Percentiles rank a stretch among this genome's conserved stretches.
phyloP scores from a whole-genome alignment of 73 alveolate genomes.

The Uronychia setigera region DNA sequence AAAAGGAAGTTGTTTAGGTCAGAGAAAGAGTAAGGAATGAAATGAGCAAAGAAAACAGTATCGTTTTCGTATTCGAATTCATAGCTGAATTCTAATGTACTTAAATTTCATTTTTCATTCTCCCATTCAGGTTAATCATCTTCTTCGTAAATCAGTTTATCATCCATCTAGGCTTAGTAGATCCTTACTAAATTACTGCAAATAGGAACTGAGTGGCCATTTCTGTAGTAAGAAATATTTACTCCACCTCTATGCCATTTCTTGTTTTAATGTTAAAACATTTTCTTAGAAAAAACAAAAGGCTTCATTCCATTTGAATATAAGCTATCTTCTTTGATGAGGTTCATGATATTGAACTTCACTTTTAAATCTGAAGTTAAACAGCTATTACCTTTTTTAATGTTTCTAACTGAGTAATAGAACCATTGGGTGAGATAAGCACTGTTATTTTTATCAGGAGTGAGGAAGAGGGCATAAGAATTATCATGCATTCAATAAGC shows the following conservation, averaged over 20 bases:
- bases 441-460: slow-evolving; percentile 28
- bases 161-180: background rate
- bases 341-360: slow-evolving; percentile 48
- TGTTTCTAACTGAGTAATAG: slow-evolving; percentile 24
- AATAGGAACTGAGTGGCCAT: background rate
- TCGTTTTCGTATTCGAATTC: slow-evolving; percentile 71
- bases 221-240: background rate
- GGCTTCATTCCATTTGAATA: slow-evolving; percentile 60
- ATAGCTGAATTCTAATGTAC: slow-evolving; percentile 73
- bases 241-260: slow-evolving; percentile 15
- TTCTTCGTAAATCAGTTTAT: background rate
- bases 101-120: slow-evolving; percentile 37
- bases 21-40: slow-evolving; percentile 80
- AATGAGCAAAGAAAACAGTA: slow-evolving; percentile 86
- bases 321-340: slow-evolving; percentile 38
- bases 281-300: slow-evolving; percentile 27
- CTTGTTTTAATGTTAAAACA: background rate
- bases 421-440: slow-evolving; percentile 35
- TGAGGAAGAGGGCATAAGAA: slow-evolving; percentile 17
- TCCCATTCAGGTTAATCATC: background rate
- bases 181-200: background rate
- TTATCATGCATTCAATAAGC: slow-evolving; percentile 6
- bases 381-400: slow-evolving; percentile 7
- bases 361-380: background rate
- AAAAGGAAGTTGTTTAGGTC: background rate